Evolutionary conservation across 192 early-diverging fungal genomes (phyloP).

Genomic region (Coemansia sp.): DNA sequence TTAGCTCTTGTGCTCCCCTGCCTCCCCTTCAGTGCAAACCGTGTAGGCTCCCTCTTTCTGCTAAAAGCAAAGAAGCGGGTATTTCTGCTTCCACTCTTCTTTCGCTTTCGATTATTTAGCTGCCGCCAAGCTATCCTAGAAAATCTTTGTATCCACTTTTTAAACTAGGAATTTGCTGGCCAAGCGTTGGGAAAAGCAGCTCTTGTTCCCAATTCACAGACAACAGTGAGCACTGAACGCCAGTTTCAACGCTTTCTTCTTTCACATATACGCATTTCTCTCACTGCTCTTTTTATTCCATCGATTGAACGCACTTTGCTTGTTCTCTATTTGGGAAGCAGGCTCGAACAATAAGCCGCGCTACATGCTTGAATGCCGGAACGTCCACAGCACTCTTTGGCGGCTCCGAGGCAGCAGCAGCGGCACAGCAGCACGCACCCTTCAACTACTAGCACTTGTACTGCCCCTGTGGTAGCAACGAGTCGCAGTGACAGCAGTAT

Average conservation of each 20-base stretch:
- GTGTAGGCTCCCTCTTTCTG: too few species aligned
- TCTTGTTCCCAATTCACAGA: too few species aligned
- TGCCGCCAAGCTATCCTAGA: not conserved
- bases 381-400: not conserved
- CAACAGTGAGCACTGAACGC: too few species aligned
- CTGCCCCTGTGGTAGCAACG: not conserved
- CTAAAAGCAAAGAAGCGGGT: too few species aligned
- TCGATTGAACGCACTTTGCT: not conserved
- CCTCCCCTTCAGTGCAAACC: too few species aligned
- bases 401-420: not conserved
- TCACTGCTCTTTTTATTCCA: too few species aligned
- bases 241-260: too few species aligned
- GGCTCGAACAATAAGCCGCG: not conserved
- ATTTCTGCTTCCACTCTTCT: slow-evolving; percentile 2
- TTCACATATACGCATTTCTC: too few species aligned
- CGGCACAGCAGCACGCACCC: slow-evolving; percentile 9
- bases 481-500: slow-evolving; percentile 16
- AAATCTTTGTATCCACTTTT: too few species aligned
- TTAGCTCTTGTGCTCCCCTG: too few species aligned
- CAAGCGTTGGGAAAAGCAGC: too few species aligned
- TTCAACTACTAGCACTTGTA: not conserved
- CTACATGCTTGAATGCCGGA: slow-evolving; percentile 2
- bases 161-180: too few species aligned
- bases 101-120: not conserved
- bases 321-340: not conserved